Percentiles rank a stretch among this genome's conserved stretches.
Evolutionary conservation across 2,329 filamentous ascomycete genomes (phyloP).

Genomic region (Colletotrichum somersetense): DNA sequence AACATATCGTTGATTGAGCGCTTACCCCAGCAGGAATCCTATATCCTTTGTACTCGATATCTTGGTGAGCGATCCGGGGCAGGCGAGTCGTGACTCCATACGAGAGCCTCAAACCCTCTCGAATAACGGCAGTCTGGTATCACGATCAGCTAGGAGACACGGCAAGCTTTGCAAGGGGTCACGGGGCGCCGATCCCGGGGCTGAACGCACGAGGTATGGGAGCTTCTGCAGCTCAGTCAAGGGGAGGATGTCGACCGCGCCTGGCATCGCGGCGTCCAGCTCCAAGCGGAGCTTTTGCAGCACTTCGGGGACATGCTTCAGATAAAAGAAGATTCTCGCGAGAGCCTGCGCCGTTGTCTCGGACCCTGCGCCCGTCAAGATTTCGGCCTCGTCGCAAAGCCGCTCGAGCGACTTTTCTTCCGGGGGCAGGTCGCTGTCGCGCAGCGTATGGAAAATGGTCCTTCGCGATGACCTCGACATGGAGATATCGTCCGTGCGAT

Average conservation of each 20-base stretch:
- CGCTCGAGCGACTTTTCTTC: slow-evolving; percentile 42
- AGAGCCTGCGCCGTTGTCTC: slow-evolving; percentile 60
- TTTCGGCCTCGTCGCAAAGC: slow-evolving; percentile 43
- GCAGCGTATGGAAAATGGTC: slow-evolving; percentile 53
- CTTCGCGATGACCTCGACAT: neutral
- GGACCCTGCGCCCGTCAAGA: slow-evolving; percentile 66
- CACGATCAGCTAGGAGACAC: neutral
- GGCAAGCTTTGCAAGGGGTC: neutral
- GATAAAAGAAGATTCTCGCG: slow-evolving; percentile 52
- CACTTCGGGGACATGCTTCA: slow-evolving; percentile 45
- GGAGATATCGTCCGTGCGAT: neutral
- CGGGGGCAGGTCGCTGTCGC: slow-evolving; percentile 43
- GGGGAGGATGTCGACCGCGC: neutral
- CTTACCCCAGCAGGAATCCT: slow-evolving; percentile 40
- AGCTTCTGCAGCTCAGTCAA: slow-evolving; percentile 33
- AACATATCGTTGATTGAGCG: neutral
- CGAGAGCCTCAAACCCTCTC: slow-evolving; percentile 38
- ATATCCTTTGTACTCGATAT: slow-evolving; percentile 32
- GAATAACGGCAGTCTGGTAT: slow-evolving; percentile 27
- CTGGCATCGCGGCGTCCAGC: slow-evolving; percentile 49
- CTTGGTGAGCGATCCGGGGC: slow-evolving; percentile 30
- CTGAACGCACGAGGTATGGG: slow-evolving; percentile 31
- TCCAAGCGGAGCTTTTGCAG: slow-evolving; percentile 48
- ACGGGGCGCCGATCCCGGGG: neutral
- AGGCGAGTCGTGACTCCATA: slow-evolving; percentile 39